Base-by-base conservation (phyloP, 495 filamentous ascomycete species). In the Aspergillus kassunensis region DNA sequence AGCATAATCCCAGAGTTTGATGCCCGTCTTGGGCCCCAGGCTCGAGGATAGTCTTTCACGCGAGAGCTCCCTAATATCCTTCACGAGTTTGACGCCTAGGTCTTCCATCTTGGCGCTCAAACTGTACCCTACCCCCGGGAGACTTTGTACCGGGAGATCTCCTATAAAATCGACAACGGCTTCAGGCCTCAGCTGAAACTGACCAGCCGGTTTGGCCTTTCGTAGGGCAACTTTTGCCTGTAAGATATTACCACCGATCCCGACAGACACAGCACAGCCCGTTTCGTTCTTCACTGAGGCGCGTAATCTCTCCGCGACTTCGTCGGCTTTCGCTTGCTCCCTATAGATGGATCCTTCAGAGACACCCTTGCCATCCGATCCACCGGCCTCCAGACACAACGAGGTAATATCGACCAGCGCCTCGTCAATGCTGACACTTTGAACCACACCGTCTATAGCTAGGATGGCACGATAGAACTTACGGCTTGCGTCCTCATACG, bases 381-480 rank as follows among this genome's bases (percentile, higher is more conserved):
- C 87, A 20, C 83, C 81, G 6, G 77, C 81, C 10, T 79, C 70
- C 25, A 91, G 65, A 55, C 90, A 88, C 15, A 85, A 61, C 1
- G 68, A 66, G 20, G 85, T 89, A 42, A 90, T 72, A 63, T 97
- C 91, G 9, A 96, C 70, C 11, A 97, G 76, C 6, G 89, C 93
- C 66, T 98, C 93, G 58, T 98, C 93, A 45, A 98, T 87, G 55
- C 93, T 97, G 21, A 97, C 91, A 61, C 93, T 97, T 61, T 98
- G 95, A 4, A 96, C 89, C 29, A 88, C 67, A 2, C 90, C 92
- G 31, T 85, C 89, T 6, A 90, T 74, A 12, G 79, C 74, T n/a
- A 96, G 65, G 7, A 97, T 88, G 24, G 85, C 82, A 44, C 85
- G 81, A 57, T 98, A 98, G 58, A 98, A 97, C 19, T 79, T 78